Percentiles rank a stretch among this genome's conserved stretches.
These are phyloP conservation scores for Collariella sp. DNA, from an alignment of 495 filamentous ascomycete species.

Conservation along the genomic window DNA sequence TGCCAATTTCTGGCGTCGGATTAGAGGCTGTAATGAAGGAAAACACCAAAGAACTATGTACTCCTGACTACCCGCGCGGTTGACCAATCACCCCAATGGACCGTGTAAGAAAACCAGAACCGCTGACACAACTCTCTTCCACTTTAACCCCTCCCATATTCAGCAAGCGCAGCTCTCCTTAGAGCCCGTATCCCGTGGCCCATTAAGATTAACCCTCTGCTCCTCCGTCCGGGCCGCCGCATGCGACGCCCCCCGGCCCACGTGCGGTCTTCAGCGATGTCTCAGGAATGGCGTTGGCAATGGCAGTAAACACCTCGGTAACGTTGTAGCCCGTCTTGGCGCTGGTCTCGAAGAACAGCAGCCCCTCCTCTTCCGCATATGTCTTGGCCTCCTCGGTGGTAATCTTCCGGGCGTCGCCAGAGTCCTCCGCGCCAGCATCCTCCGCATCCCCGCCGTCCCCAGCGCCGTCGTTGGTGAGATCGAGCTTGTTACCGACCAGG, in stretches of 20 bases:
- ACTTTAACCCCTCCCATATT: slow-evolving; percentile 1
- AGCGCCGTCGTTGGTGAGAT: slow-evolving; percentile 58
- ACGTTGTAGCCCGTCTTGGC: slow-evolving; percentile 95
- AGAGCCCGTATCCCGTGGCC: slow-evolving; percentile 50
- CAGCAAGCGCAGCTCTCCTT: slow-evolving; percentile 94
- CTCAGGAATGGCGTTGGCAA: slow-evolving; percentile 94
- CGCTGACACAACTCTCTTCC: not conserved
- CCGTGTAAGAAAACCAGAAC: slow-evolving; percentile 13
- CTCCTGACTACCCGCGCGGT: slow-evolving; percentile 12
- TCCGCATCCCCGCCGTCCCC: slow-evolving; percentile 36
- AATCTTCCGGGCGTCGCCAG: slow-evolving; percentile 78
- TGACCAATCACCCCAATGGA: slow-evolving; percentile 17
- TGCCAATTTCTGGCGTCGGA: not conserved
- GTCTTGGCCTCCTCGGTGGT: slow-evolving; percentile 77
- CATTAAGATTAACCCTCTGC: slow-evolving; percentile 62
- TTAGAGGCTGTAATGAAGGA: not conserved
- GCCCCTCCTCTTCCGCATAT: slow-evolving; percentile 88
- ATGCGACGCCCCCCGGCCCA: slow-evolving; percentile 52
- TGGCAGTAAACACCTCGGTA: slow-evolving; percentile 93
- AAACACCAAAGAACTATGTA: slow-evolving; percentile 10
- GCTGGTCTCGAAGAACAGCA: slow-evolving; percentile 96
- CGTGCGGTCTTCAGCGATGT: slow-evolving; percentile 84
- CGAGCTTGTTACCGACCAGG: slow-evolving; percentile 94
- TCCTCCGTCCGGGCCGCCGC: slow-evolving; percentile 48
- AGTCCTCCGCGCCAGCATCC: slow-evolving; percentile 48